Percentiles rank a stretch among this genome's conserved stretches.
Evolutionary conservation across 495 filamentous ascomycete genomes (phyloP).

Genomic region (Barbatosphaeria neglecta): DNA sequence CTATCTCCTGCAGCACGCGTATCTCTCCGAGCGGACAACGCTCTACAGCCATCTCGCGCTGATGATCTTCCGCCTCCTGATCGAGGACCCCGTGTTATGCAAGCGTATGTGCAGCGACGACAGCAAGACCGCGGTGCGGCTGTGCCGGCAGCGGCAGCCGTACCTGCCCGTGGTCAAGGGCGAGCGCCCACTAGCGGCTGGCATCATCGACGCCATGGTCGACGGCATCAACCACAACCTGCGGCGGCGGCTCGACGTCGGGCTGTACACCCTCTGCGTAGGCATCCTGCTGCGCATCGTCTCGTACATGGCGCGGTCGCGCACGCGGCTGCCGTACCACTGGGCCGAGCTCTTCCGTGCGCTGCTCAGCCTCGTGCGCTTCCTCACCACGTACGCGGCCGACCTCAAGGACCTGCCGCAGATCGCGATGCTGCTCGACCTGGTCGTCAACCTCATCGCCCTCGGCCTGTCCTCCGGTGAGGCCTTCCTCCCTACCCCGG

Average conservation of each 20-base stretch:
- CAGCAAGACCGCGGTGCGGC: constrained; percentile 58
- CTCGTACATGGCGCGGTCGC: constrained; percentile 69
- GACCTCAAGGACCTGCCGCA: constrained; percentile 56
- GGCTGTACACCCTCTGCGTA: constrained; percentile 71
- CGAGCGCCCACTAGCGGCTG: constrained; percentile 59
- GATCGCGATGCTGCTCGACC: constrained; percentile 49
- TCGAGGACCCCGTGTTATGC: constrained; percentile 77
- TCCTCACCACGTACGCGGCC: constrained; percentile 71
- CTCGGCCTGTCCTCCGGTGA: constrained; percentile 82
- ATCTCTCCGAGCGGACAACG: constrained; percentile 64
- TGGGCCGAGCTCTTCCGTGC: constrained; percentile 94
- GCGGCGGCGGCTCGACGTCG: constrained; percentile 68
- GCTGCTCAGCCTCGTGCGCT: constrained; percentile 79
- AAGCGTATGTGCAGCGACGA: constrained; percentile 80
- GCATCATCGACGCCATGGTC: constrained; percentile 72
- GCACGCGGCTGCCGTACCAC: constrained; percentile 72
- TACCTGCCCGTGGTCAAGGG: constrained; percentile 65
- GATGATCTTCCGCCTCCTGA: constrained; percentile 69
- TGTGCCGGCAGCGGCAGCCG: constrained; percentile 84
- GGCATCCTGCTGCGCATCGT: constrained; percentile 70
- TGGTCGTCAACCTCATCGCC: constrained; percentile 73
- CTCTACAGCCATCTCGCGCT: constrained; percentile 76
- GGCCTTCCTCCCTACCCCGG: constrained; percentile 79
- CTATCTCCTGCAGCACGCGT: constrained; percentile 87
- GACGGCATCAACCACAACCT: constrained; percentile 94